Evolutionary conservation across 805 yeast genomes (phyloP), one percentile per base, ranked within the genome.

Genomic region (Hanseniaspora lachancei): DNA sequence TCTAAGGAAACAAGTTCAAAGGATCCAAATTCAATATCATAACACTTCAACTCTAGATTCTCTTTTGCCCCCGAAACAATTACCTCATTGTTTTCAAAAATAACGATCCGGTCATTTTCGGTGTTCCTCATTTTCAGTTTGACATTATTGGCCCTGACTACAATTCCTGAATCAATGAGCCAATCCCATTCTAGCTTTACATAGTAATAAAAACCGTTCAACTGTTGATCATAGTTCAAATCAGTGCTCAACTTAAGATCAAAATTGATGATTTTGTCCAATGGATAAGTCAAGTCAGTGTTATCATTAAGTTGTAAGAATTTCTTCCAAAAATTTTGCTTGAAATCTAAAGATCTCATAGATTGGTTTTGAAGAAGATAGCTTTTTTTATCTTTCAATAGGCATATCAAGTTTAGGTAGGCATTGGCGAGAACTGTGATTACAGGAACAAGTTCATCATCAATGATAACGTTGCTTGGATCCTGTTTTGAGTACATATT

Each of bases 371-470:
- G 20, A 10, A 20, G 6, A 24, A 44, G 16, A 12, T 27, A 29
- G 7, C 36, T 44, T 4, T 29, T 32, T 15, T 51, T 44, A 12
- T 61, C 62, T 24, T 65, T 67, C 40, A 60, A 62, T 21, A 66
- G 64, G 29, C 69, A 58, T 24, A 66, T 43, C 18, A 67, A 56
- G 57, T 68, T 63, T 40, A 68, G 57, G 53, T 63, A 63, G 34
- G 69, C 65, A 38, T 66, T 66, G 38, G 68, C 60, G 21, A 68
- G 55, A 12, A 67, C 58, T 0, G 64, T 59, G 0, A 64, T 47
- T 5, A 61, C 60, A 1, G 68, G 65, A 12, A 68, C 61, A 2
- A 57, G 32, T 44, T 64, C 64, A 4, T 58, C 65, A 43, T 64
- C 66, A 18, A 67, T 60, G 5, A 60, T 58, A 13, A 68, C 57